A percentile compares a stretch with the other conserved stretches of the same genome.
Conservation (phyloP, 495 filamentous ascomycete genomes). For the Letharia columbiana region DNA sequence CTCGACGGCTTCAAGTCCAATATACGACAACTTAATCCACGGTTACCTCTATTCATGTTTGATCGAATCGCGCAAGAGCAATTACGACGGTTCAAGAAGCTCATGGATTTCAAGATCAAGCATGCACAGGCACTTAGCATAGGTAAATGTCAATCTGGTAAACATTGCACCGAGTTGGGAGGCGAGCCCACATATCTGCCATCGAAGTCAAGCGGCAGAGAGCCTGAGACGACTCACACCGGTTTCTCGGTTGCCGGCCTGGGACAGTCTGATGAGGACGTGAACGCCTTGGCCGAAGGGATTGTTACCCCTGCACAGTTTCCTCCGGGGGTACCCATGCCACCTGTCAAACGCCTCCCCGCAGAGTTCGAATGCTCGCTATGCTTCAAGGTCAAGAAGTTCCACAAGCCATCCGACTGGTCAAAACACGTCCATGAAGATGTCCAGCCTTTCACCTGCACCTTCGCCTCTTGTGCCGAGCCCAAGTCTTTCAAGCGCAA, state of each 20-base stretch:
- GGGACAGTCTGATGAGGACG: slow-evolving; percentile 47
- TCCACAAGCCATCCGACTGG: slow-evolving; percentile 95
- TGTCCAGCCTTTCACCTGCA: slow-evolving; percentile 91
- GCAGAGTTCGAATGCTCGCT: slow-evolving; percentile 89
- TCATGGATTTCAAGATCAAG: slow-evolving; percentile 63
- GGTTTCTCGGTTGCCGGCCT: slow-evolving; percentile 40
- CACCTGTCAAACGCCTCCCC: slow-evolving; percentile 68
- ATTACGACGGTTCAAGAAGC: slow-evolving; percentile 64
- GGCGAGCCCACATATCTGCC: slow-evolving; percentile 47
- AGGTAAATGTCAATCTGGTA: slow-evolving; percentile 48
- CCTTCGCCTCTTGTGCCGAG: slow-evolving; percentile 73
- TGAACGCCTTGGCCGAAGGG: slow-evolving; percentile 54
- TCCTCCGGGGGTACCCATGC: slow-evolving; percentile 71
- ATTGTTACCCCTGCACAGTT: slow-evolving; percentile 63
- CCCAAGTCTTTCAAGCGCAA: slow-evolving; percentile 96
- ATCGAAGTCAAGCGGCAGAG: slow-evolving; percentile 33
- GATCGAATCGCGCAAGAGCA: slow-evolving; percentile 82
- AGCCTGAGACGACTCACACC: slow-evolving; percentile 32
- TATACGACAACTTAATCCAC: slow-evolving; percentile 62
- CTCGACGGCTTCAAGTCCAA: slow-evolving; percentile 70
- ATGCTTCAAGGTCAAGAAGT: slow-evolving; percentile 83
- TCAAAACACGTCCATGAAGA: slow-evolving; percentile 97
- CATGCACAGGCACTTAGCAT: slow-evolving; percentile 51
- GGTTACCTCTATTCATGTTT: slow-evolving; percentile 57
- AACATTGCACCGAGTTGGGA: slow-evolving; percentile 56